Percentiles rank a stretch among this genome's conserved stretches.
Conservation (phyloP, 23 red algal species). For the Gracilaria vermiculophylla region DNA sequence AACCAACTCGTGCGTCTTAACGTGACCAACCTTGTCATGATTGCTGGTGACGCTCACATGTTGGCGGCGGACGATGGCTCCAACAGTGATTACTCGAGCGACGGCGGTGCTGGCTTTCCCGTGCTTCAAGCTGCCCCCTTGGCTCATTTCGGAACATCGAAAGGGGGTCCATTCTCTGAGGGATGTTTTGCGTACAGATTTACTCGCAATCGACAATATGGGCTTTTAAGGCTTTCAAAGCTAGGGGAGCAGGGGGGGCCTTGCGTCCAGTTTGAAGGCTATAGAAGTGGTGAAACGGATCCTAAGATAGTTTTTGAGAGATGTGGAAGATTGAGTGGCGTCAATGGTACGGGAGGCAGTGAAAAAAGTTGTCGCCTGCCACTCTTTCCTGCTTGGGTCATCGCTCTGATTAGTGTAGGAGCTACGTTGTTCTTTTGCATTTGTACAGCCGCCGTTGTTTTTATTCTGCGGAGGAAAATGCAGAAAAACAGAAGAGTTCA, state of each 20-base stretch:
- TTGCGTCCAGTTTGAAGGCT: slow-evolving; percentile 41
- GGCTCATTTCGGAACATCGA: slow-evolving; percentile 22
- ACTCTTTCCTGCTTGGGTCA: slow-evolving; percentile 30
- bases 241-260: slow-evolving; percentile 26
- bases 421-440: background rate
- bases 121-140: slow-evolving; percentile 45
- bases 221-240: slow-evolving; percentile 26
- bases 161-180: slow-evolving; percentile 43
- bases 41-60: slow-evolving; percentile 52
- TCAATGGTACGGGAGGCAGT: slow-evolving; percentile 4
- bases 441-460: background rate
- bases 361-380: slow-evolving; percentile 1
- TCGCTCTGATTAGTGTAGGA: background rate
- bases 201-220: slow-evolving; percentile 41
- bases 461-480: background rate
- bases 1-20: slow-evolving; percentile 26
- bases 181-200: slow-evolving; percentile 38
- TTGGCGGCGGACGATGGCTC: slow-evolving; percentile 47
- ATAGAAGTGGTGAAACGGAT: background rate
- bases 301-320: slow-evolving; percentile 29
- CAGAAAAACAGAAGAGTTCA: background rate
- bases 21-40: slow-evolving; percentile 44
- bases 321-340: slow-evolving; percentile 33
- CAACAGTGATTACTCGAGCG: slow-evolving; percentile 28
- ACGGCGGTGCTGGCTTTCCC: slow-evolving; percentile 42